phyloP scores from a whole-genome alignment of 1,284 basidiomycete species.

The Flammula alnicola region DNA sequence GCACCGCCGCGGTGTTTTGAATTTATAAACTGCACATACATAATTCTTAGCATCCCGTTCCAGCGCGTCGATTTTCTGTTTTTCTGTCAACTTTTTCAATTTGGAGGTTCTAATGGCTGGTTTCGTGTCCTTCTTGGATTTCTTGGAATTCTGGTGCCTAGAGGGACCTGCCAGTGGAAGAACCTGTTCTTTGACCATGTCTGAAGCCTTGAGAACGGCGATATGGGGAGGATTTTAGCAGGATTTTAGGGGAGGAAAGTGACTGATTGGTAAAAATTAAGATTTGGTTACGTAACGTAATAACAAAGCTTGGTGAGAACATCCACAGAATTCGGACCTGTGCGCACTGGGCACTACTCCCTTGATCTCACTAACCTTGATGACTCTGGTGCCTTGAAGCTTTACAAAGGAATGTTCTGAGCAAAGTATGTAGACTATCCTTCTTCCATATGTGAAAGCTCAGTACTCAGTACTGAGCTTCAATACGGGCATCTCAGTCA shows the following conservation, averaged over 20 bases:
- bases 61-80: constrained; percentile 57
- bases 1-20: constrained; percentile 3
- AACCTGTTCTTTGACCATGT: constrained; percentile 8
- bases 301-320: too few relatives aligned
- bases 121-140: constrained; percentile 27
- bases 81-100: constrained; percentile 52
- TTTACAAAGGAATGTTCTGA: too few relatives aligned
- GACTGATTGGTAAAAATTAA: too few relatives aligned
- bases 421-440: too few relatives aligned
- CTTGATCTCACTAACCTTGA: too few relatives aligned
- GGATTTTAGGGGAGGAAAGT: neutral
- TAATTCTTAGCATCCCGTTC: constrained; percentile 59
- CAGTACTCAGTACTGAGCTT: too few relatives aligned
- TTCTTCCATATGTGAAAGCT: too few relatives aligned
- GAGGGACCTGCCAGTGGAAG: constrained; percentile 20
- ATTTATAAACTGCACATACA: constrained; percentile 46
- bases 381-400: too few relatives aligned
- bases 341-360: too few relatives aligned
- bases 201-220: neutral
- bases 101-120: constrained; percentile 37
- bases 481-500: too few relatives aligned
- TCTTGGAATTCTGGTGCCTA: constrained; percentile 19
- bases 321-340: too few relatives aligned
- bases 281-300: too few relatives aligned
- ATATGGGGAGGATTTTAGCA: neutral